phyloP scores from a whole-genome alignment of 495 filamentous ascomycete species.

The Tuber calosporum region DNA sequence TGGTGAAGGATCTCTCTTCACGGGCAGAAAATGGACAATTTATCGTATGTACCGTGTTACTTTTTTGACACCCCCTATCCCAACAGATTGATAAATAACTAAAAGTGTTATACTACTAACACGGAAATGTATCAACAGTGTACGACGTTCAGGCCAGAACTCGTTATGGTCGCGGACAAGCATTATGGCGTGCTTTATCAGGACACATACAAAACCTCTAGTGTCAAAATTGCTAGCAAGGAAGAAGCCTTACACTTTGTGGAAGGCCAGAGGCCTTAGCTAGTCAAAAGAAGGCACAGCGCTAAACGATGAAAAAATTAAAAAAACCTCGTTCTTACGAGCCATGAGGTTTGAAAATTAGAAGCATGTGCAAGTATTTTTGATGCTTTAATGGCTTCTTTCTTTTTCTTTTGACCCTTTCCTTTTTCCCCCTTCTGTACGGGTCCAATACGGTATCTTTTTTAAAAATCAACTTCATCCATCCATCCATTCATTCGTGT shows the following conservation, averaged over 20 bases:
- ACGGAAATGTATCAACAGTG: constrained; percentile 42
- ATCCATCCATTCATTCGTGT: constrained; percentile 1
- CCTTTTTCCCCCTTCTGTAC: neutral
- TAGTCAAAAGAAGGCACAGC: constrained; percentile 5
- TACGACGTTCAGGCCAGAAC: constrained; percentile 96
- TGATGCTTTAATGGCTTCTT: neutral
- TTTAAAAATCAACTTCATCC: neutral
- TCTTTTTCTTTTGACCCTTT: neutral
- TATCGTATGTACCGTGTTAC: constrained; percentile 40
- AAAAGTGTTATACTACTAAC: neutral
- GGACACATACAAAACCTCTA: constrained; percentile 69
- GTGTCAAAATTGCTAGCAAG: constrained; percentile 76
- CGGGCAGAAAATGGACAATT: constrained; percentile 47
- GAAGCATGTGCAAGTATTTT: neutral
- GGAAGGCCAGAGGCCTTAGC: constrained; percentile 52
- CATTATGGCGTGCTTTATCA: constrained; percentile 94
- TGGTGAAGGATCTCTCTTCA: constrained; percentile 68
- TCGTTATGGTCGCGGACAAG: constrained; percentile 90
- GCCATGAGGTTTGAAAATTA: neutral
- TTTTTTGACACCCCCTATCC: neutral
- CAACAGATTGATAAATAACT: constrained; percentile 7
- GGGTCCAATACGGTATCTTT: constrained; percentile 6
- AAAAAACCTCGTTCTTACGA: neutral
- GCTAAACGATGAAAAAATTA: neutral
- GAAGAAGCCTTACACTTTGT: constrained; percentile 91